These are phyloP conservation scores for Nicotiana paniculata DNA, from an alignment of 257 asterid genomes.

Conservation along the genomic window DNA sequence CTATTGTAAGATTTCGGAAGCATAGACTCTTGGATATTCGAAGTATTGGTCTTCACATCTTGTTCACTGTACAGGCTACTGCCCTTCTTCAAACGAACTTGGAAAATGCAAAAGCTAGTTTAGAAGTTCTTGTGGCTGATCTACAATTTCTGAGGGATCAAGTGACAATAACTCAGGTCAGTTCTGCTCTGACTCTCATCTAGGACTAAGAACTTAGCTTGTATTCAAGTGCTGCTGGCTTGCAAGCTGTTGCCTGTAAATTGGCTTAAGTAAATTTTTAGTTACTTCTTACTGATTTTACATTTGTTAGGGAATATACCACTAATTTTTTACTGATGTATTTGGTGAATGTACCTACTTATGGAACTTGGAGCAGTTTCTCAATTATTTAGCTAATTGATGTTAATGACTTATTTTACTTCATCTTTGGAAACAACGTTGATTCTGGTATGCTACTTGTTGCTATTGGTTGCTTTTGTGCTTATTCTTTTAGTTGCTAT, in stretches of 20 bases:
- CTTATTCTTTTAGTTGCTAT: neutral
- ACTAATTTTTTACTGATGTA: neutral
- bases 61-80: neutral
- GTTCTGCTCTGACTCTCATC: neutral
- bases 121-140: slow-evolving; percentile 85
- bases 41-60: neutral
- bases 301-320: neutral
- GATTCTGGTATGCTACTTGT: neutral
- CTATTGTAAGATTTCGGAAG: neutral
- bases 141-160: slow-evolving; percentile 88
- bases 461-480: neutral
- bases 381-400: neutral
- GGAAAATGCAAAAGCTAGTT: slow-evolving; percentile 87
- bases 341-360: neutral
- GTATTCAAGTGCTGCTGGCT: neutral
- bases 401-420: neutral
- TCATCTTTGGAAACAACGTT: neutral
- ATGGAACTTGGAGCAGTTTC: neutral
- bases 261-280: neutral
- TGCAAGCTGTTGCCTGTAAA: neutral
- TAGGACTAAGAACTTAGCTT: neutral
- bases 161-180: slow-evolving; percentile 87
- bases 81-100: slow-evolving; percentile 67
- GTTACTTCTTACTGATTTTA: neutral
- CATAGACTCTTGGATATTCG: neutral